phyloP scores from a whole-genome alignment of 306 rosid genomes.

The Sphenostylis stenocarpa region DNA sequence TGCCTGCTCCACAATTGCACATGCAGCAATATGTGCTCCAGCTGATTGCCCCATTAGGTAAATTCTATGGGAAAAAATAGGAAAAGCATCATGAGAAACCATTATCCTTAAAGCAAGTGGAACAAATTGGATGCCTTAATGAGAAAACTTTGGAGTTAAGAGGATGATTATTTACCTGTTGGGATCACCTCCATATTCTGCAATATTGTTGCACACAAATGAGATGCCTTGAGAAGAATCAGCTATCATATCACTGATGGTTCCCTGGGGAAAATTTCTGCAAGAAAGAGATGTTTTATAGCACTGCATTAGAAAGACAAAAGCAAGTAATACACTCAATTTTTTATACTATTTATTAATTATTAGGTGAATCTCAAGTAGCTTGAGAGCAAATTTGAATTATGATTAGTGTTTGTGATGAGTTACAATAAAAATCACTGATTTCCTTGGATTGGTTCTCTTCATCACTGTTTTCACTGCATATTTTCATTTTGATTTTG shows the following conservation, averaged over 20 bases:
- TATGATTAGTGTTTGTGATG: neutral
- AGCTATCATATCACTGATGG: conserved; percentile 78
- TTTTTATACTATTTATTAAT: neutral
- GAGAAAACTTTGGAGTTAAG: conserved; percentile 24
- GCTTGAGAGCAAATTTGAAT: neutral
- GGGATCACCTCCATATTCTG: conserved; percentile 93
- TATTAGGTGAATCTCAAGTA: neutral
- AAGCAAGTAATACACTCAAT: neutral
- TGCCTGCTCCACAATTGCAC: conserved; percentile 79
- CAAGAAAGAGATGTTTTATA: conserved; percentile 30
- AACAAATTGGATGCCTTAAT: neutral
- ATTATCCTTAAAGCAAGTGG: neutral
- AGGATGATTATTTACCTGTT: conserved; percentile 49
- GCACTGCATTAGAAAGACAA: conserved; percentile 1
- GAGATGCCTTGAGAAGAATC: conserved; percentile 94
- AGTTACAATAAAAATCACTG: neutral
- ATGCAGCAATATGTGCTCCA: conserved; percentile 97
- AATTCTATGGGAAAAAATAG: conserved; percentile 49
- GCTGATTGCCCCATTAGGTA: conserved; percentile 98
- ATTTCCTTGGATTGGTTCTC: neutral
- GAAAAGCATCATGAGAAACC: conserved; percentile 12
- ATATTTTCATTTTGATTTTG: neutral
- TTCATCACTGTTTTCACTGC: neutral
- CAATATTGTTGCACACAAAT: conserved; percentile 82
- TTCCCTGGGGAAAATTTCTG: conserved; percentile 97